Conservation (phyloP, 2,329 filamentous ascomycete genomes). For the Penicillium frequentans region DNA sequence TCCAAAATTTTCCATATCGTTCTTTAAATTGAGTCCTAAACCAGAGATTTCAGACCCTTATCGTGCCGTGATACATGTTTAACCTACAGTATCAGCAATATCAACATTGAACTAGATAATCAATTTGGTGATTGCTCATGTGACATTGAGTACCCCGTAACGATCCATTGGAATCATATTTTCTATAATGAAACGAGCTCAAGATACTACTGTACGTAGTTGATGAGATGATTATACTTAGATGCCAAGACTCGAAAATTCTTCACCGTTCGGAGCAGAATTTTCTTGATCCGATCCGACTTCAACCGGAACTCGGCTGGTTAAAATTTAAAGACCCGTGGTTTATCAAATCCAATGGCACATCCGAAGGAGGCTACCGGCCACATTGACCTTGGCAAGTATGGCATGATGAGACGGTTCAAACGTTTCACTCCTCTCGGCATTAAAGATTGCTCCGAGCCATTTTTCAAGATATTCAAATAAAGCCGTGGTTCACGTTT, state of each 20-base stretch:
- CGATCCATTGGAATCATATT: not conserved
- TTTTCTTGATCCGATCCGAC: not conserved
- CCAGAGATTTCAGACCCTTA: not conserved
- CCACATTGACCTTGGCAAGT: not conserved
- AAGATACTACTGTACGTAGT: not conserved
- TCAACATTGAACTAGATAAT: too few species aligned
- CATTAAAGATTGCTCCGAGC: too few species aligned
- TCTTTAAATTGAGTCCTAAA: not conserved
- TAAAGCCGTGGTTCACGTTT: not conserved
- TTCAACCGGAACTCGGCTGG: not conserved
- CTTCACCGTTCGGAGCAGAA: not conserved
- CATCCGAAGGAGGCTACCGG: not conserved
- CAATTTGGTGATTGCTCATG: not conserved
- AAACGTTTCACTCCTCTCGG: too few species aligned
- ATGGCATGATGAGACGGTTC: not conserved
- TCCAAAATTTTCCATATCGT: not conserved
- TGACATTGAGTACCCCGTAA: not conserved
- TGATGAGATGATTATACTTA: not conserved
- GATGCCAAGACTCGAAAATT: not conserved
- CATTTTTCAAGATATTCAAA: not conserved
- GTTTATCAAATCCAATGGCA: not conserved
- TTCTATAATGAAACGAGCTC: not conserved
- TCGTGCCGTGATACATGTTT: not conserved
- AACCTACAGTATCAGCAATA: too few species aligned
- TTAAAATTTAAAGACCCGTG: not conserved